Evolutionary conservation across 1,284 basidiomycete genomes (phyloP).

Genomic region (Puccinia coronata): DNA sequence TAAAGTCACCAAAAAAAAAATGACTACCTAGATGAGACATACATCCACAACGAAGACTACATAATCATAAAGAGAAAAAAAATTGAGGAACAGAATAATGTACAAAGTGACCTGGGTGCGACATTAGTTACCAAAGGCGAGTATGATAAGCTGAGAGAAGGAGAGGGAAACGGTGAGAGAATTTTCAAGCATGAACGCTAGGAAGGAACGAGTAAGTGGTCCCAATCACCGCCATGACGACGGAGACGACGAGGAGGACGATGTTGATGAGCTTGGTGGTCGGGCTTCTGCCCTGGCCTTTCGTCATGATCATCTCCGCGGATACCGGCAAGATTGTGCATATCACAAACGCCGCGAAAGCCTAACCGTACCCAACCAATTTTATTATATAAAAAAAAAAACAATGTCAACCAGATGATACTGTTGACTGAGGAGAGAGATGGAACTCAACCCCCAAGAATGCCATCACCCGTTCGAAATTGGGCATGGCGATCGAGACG

Average conservation of each 20-base stretch:
- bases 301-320: constrained; percentile 28
- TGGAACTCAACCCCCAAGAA: constrained; percentile 47
- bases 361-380: no score
- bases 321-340: constrained; percentile 39
- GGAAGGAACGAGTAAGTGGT: constrained; percentile 36
- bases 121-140: neutral
- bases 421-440: no score
- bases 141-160: neutral
- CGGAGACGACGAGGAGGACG: constrained; percentile 10
- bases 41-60: no score
- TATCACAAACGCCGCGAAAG: constrained; percentile 45
- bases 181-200: neutral
- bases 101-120: no score
- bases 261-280: constrained; percentile 7
- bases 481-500: constrained; percentile 41
- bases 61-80: no score
- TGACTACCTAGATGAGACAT: no score
- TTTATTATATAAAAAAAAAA: no score
- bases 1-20: no score
- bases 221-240: constrained; percentile 34
- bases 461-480: constrained; percentile 44
- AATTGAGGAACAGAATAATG: no score
- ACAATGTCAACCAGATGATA: no score
- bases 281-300: neutral
- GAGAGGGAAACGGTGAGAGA: neutral